Percentiles rank a stretch among this genome's conserved stretches.
These are phyloP conservation scores for Austroboletus niveus DNA, from an alignment of 1,284 basidiomycete genomes.

Conservation along the genomic window DNA sequence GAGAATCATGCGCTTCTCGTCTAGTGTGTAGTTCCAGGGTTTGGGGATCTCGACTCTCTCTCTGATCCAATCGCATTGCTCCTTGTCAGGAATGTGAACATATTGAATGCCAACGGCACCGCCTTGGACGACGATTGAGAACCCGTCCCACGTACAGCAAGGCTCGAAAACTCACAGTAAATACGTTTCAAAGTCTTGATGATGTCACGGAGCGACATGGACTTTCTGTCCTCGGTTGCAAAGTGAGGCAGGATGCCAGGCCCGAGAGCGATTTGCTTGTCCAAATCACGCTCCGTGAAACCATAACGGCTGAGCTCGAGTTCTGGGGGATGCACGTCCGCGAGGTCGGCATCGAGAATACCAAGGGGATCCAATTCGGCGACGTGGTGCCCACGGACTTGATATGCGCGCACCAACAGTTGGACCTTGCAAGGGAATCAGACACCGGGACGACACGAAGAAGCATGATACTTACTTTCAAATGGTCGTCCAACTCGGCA, in stretches of 20 bases:
- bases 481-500: slow-evolving; percentile 85
- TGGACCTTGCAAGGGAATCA: slow-evolving; percentile 63
- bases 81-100: slow-evolving; percentile 97
- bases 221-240: slow-evolving; percentile 77
- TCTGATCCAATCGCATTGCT: slow-evolving; percentile 99
- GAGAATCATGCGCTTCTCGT: slow-evolving; percentile 99
- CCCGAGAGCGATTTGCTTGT: slow-evolving; percentile 92
- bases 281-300: slow-evolving; percentile 90
- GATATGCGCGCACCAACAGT: slow-evolving; percentile 95
- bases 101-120: slow-evolving; percentile 96
- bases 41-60: slow-evolving; percentile 95
- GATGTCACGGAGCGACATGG: slow-evolving; percentile 91
- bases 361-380: slow-evolving; percentile 96
- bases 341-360: slow-evolving; percentile 87
- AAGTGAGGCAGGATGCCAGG: slow-evolving; percentile 97
- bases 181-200: slow-evolving; percentile 91
- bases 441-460: background rate
- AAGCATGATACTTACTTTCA: slow-evolving; percentile 66
- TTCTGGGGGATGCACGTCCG: slow-evolving; percentile 76
- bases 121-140: slow-evolving; percentile 47
- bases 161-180: slow-evolving; percentile 70
- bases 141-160: background rate
- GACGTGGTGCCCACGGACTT: slow-evolving; percentile 97
- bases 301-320: slow-evolving; percentile 92
- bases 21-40: slow-evolving; percentile 97